Percentiles rank a stretch among this genome's conserved stretches.
These are phyloP conservation scores for Colletotrichum sp. DNA, from an alignment of 2,329 filamentous ascomycete species.

Conservation along the genomic window DNA sequence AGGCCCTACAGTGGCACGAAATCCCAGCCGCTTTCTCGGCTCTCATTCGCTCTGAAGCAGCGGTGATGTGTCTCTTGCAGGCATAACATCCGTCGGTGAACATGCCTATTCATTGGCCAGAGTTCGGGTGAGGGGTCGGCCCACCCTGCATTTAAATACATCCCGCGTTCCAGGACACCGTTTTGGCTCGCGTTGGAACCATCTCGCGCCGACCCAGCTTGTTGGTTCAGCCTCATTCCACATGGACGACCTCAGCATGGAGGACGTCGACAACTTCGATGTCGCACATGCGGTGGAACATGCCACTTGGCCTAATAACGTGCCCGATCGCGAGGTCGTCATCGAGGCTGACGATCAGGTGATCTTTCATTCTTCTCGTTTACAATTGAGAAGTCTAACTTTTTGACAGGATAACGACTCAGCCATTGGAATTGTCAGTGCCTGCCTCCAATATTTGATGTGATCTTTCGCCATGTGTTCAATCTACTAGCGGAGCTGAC, in stretches of 20 bases:
- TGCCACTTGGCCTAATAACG: not conserved
- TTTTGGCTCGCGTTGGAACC: not conserved
- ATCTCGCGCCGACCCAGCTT: not conserved
- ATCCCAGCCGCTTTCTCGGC: not conserved
- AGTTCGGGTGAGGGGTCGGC: not conserved
- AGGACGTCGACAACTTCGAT: not conserved
- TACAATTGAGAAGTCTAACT: not conserved
- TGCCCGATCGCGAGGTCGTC: not conserved
- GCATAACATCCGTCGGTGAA: not conserved
- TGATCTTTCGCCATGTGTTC: not conserved
- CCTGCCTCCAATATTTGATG: not conserved
- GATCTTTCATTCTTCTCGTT: not conserved
- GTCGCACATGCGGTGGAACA: not conserved
- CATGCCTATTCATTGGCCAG: not conserved
- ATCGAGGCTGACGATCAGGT: not conserved
- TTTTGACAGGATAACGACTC: not conserved
- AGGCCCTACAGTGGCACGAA: not conserved
- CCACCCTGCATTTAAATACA: not conserved
- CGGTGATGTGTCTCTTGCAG: not conserved
- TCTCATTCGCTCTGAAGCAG: not conserved
- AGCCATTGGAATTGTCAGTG: not conserved
- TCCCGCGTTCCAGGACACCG: not conserved
- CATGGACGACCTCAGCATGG: not conserved
- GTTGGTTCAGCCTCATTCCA: not conserved
- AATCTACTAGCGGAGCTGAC: not conserved